Evolutionary conservation across 129 eudicot species (phyloP).

Genomic region (Flaveria robusta): DNA sequence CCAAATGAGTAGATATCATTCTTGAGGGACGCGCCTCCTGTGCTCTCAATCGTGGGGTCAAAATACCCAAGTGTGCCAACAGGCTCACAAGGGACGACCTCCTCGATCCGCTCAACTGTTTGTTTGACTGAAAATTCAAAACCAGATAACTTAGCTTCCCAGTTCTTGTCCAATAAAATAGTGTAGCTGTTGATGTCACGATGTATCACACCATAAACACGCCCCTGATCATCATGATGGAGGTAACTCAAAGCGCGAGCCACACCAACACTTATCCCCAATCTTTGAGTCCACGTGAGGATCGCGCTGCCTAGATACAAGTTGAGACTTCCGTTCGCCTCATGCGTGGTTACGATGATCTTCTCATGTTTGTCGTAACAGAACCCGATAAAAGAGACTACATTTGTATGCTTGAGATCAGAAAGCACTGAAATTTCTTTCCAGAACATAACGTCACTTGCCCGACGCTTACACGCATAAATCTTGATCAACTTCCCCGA

Average conservation of each 20-base stretch:
- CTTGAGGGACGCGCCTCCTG: not conserved
- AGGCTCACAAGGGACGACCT: not conserved
- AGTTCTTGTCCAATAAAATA: not conserved
- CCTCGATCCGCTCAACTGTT: not conserved
- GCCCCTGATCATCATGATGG: not conserved
- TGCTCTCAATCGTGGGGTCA: not conserved
- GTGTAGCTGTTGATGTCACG: not conserved
- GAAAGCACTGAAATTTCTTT: not conserved
- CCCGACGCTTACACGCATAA: not conserved
- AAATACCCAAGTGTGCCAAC: not conserved
- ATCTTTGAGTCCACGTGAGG: constrained; percentile 2
- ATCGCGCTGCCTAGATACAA: not conserved
- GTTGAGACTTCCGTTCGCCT: not conserved
- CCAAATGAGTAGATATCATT: not conserved
- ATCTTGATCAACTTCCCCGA: not conserved
- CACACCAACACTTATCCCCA: not conserved
- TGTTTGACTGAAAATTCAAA: not conserved
- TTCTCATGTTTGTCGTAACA: not conserved
- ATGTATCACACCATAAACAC: not conserved
- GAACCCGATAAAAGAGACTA: not conserved
- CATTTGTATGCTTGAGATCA: not conserved
- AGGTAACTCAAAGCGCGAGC: not conserved
- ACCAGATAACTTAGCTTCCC: not conserved
- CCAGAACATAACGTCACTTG: not conserved
- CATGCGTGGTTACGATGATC: not conserved